Evolutionary conservation across 305 asterid genomes (phyloP).

Genomic region (Plantago lanceolata): DNA sequence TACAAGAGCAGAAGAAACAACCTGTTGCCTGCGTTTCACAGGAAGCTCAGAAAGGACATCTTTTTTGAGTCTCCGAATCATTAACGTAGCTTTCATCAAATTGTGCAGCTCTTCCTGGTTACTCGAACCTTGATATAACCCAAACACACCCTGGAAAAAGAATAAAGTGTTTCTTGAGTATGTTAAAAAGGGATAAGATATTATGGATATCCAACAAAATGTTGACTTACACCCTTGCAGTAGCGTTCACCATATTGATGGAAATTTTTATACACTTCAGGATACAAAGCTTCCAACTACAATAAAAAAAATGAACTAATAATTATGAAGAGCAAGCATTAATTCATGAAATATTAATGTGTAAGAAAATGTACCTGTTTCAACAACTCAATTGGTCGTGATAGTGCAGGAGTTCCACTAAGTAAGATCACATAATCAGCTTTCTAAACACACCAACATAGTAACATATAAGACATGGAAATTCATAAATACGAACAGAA

Average conservation of each 20-base stretch:
- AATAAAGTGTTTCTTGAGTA: slow-evolving; percentile 18
- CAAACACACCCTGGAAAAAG: slow-evolving; percentile 66
- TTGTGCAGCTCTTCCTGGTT: slow-evolving; percentile 97
- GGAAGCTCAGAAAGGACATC: slow-evolving; percentile 97
- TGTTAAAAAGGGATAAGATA: slow-evolving; percentile 19
- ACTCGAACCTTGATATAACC: slow-evolving; percentile 95
- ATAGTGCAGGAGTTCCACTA: slow-evolving; percentile 97
- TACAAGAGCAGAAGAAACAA: slow-evolving; percentile 15
- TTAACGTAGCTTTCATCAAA: slow-evolving; percentile 86
- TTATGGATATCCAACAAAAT: slow-evolving; percentile 20
- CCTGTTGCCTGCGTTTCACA: slow-evolving; percentile 92
- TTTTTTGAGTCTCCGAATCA: slow-evolving; percentile 94
- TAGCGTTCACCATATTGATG: slow-evolving; percentile 91
- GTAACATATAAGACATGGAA: slow-evolving; percentile 21
- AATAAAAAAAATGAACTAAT: slow-evolving; percentile 28
- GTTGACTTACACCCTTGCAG: slow-evolving; percentile 95
- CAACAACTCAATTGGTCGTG: slow-evolving; percentile 88
- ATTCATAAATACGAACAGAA: slow-evolving; percentile 1
- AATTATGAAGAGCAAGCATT: slow-evolving; percentile 23
- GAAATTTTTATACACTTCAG: slow-evolving; percentile 75
- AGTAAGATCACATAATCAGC: slow-evolving; percentile 79
- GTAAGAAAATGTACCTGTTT: slow-evolving; percentile 59
- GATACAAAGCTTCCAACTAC: slow-evolving; percentile 93
- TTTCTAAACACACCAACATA: slow-evolving; percentile 49
- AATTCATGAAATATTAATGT: background rate